Evolutionary conservation across 306 rosid genomes (phyloP).

Genomic region (Arachis stenosperma): DNA sequence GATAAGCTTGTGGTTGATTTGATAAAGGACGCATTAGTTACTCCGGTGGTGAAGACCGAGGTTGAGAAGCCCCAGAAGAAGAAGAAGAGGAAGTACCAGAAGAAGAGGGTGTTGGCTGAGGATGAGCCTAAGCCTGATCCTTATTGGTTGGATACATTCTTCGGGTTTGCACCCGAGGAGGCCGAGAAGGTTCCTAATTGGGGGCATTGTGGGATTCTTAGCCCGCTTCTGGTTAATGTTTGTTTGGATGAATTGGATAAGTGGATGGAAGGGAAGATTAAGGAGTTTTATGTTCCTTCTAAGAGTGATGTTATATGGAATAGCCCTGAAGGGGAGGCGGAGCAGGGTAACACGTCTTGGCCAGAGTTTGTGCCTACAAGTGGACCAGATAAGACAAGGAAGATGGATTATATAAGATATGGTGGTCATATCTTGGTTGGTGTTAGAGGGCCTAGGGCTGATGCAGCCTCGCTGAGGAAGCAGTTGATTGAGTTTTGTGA

Average conservation of each 20-base stretch:
- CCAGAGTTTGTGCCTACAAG: constrained; percentile 98
- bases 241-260: constrained; percentile 87
- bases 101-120: constrained; percentile 89
- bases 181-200: constrained; percentile 81
- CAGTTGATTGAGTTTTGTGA: constrained; percentile 91
- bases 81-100: constrained; percentile 85
- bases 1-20: constrained; percentile 83
- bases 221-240: constrained; percentile 81
- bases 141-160: constrained; percentile 87
- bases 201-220: constrained; percentile 93
- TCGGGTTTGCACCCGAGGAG: constrained; percentile 94
- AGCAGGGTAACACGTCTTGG: constrained; percentile 96
- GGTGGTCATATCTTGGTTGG: constrained; percentile 95
- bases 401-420: constrained; percentile 82
- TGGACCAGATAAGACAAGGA: constrained; percentile 96
- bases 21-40: constrained; percentile 71
- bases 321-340: constrained; percentile 74
- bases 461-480: constrained; percentile 81
- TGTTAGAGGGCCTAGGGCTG: constrained; percentile 90
- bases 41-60: constrained; percentile 63
- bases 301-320: constrained; percentile 99
- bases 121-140: constrained; percentile 99
- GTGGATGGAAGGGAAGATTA: constrained; percentile 93
- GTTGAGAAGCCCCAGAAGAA: constrained; percentile 70
- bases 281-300: constrained; percentile 82